Evolutionary conservation across 1,139 yeast genomes (phyloP), one percentile per base, ranked within the genome.

Genomic region (Scheffersomyces parashehatae): DNA sequence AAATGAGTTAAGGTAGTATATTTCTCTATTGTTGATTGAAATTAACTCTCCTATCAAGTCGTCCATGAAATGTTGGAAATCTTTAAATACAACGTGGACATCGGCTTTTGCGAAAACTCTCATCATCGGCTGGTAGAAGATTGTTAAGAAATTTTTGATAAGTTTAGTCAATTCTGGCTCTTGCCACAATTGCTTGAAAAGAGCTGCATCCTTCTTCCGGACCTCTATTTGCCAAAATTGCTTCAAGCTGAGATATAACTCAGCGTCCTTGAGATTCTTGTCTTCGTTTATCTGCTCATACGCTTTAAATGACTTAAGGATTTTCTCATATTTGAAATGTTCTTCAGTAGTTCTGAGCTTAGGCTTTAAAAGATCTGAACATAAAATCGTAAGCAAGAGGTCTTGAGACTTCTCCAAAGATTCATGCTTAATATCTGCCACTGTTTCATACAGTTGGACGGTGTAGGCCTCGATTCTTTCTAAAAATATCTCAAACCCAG

Each of bases 101-200:
- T 85, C 82, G 26, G 96, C 89, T 41, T 81, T 79, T 47, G 85
- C 82, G 66, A 91, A 87, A 1, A 91, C 74, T 36, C 75, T 77
- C 50, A 90, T 87, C 58, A 91, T 68, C 1, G 97, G 97, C 50
- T 88, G 89, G 60, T 90, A 90, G 53, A 91, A 86, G 44, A 89
- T 75, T 0, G 90, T 79, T 35, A 91, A 74, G 33, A 88, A 70
- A 44, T 87, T 88, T 51, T 85, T 85, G 44, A 90, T 69, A 36
- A 91, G 70, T 38, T 73, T 74, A 20, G 90, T 82, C 35, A 95
- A 68, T 54, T 85, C 88, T 0, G 93, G 90, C 55, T 90, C 96
- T 42, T 82, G 82, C 95, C 97, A 88, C 38, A 91, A 65, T 56
- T 83, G 82, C 53, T 83, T 84, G 72, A 90, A 65, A 38, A 85